phyloP scores from a whole-genome alignment of 106 monocot genomes.

The Vanilla planifolia region DNA sequence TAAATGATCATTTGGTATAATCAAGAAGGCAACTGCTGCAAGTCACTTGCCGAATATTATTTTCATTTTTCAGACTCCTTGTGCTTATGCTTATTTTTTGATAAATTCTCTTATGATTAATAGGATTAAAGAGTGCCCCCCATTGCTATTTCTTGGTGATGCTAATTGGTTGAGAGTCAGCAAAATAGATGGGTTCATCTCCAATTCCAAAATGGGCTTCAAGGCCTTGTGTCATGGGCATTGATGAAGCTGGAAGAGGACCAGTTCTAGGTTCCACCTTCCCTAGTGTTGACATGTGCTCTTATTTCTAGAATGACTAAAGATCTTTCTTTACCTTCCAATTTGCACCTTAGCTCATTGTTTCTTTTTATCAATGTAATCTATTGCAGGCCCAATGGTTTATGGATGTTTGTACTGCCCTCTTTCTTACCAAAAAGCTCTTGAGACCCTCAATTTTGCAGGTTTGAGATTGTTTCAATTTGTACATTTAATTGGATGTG shows the following conservation, averaged over 20 bases:
- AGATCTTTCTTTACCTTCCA: background rate
- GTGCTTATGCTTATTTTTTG: no score
- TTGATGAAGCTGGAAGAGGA: conserved; percentile 96
- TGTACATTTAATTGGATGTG: background rate
- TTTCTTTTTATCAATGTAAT: background rate
- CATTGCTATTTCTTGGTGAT: no score
- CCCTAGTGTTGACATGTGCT: background rate
- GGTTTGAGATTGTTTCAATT: conserved; percentile 21
- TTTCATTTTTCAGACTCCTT: no score
- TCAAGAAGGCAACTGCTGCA: no score
- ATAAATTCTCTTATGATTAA: no score
- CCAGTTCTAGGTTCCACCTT: conserved; percentile 69
- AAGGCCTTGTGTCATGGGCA: conserved; percentile 92
- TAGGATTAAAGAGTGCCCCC: no score
- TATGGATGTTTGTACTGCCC: conserved; percentile 95
- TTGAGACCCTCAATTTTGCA: conserved; percentile 71
- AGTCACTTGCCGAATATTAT: no score
- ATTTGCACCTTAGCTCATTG: background rate
- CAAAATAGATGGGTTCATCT: conserved; percentile 23
- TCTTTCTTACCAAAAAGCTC: conserved; percentile 63
- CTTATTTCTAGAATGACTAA: background rate
- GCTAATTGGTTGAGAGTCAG: no score
- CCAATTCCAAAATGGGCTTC: conserved; percentile 65
- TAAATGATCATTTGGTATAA: no score
- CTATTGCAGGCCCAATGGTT: conserved; percentile 85